Conservation (phyloP, 352 stramenopile genomes). For the Elongisporangium senticosum region DNA sequence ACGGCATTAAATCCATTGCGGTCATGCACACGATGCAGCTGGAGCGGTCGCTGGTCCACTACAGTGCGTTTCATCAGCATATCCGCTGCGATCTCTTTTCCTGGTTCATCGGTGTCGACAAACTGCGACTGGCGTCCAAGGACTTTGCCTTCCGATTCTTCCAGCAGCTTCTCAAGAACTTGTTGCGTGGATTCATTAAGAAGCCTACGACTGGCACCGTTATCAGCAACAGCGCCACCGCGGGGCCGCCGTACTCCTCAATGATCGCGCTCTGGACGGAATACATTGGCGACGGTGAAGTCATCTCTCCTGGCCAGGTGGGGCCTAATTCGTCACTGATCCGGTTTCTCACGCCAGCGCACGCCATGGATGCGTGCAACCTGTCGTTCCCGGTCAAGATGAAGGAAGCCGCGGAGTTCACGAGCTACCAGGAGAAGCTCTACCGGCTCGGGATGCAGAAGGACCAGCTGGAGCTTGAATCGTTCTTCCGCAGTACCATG, state of each 20-base stretch:
- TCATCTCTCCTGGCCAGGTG: background rate
- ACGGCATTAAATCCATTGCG: slow-evolving; percentile 71
- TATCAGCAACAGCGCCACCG: no score
- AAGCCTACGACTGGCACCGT: slow-evolving; percentile 11
- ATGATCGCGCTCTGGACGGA: slow-evolving; percentile 54
- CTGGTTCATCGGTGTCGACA: slow-evolving; percentile 64
- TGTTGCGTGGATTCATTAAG: slow-evolving; percentile 32
- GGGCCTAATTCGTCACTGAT: slow-evolving; percentile 3
- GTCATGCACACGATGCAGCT: slow-evolving; percentile 65
- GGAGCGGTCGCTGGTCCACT: slow-evolving; percentile 60
- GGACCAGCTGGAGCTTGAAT: slow-evolving; percentile 35
- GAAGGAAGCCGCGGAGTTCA: slow-evolving; percentile 26
- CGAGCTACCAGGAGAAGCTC: slow-evolving; percentile 27
- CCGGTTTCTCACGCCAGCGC: slow-evolving; percentile 13
- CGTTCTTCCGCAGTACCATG: slow-evolving; percentile 35
- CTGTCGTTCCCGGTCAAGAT: slow-evolving; percentile 35
- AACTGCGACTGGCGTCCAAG: slow-evolving; percentile 26
- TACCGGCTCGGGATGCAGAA: slow-evolving; percentile 33
- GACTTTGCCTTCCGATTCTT: slow-evolving; percentile 61
- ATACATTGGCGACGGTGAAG: slow-evolving; percentile 62
- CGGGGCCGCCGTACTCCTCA: slow-evolving; percentile 25
- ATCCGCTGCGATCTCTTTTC: slow-evolving; percentile 54
- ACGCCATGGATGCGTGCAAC: slow-evolving; percentile 40
- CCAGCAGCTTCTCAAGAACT: slow-evolving; percentile 37
- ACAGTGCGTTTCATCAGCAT: slow-evolving; percentile 35